Evolutionary conservation across 805 yeast genomes (phyloP), one percentile per base, ranked within the genome.

Genomic region (Spencermartinsiella europaea): DNA sequence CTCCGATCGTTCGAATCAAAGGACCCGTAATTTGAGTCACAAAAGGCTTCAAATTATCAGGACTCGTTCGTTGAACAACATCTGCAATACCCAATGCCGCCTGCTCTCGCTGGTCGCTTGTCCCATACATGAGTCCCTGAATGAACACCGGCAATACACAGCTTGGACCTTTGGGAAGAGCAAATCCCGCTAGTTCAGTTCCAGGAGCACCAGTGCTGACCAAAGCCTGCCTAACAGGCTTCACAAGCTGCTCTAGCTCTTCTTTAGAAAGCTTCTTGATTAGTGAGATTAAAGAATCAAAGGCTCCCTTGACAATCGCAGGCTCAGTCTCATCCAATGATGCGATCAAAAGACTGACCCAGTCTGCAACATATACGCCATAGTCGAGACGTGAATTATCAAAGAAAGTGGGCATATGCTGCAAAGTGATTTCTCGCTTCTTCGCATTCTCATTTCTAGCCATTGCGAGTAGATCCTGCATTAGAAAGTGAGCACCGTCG

Each of bases 1-100:
- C 99, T 61, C 99, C 99, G 61, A 91, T 86, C 47, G 91, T 95
- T 74, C 99, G 88, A 68, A 93, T 93, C 61, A 93, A 75, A 34
- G 99, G 99, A 69, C 99, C 99, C 21, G 96, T 90, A 53, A 95
- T 87, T 21, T 81, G 80, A 5, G 98, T 91, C 19, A 95, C 96
- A 67, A 82, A 86, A 28, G 96, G 86, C 65, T 81, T 85, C 66
- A 93, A 77, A 27, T 55, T 47, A 49, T 76, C 80, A 8, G 77
- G 73, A n/a, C 93, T 81, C 0, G 98, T 86, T 58, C 88, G 81
- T 40, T 82, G 84, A 39, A 90, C 85, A 48, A 93, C 70, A 59
- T 83, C 90, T 3, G 95, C 93, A 59, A 93, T 87, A 47, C 88
- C 96, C 60, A 83, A 69, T 0, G 99, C 98, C 25, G 96, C 78